Percentiles rank a stretch among this genome's conserved stretches.
These are phyloP conservation scores for Sporopachydermia quercuum DNA, from an alignment of 805 yeast species.

Conservation along the genomic window DNA sequence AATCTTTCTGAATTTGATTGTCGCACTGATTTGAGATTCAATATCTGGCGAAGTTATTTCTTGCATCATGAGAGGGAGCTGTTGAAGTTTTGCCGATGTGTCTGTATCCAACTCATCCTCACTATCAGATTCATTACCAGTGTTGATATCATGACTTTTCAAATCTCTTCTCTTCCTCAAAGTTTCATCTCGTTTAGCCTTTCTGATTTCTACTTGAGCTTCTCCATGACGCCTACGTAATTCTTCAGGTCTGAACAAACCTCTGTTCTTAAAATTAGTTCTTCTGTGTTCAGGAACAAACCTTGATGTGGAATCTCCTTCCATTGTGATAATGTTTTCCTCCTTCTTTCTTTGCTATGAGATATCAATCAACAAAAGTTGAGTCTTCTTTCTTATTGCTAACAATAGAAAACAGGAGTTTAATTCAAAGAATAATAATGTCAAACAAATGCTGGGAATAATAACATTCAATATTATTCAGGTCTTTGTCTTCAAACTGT, in stretches of 20 bases:
- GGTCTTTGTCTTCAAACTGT: no score
- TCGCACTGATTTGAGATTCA: conserved; percentile 74
- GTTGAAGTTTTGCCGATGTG: conserved; percentile 22
- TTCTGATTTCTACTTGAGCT: conserved; percentile 91
- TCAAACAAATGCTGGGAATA: no score
- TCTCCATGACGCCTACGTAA: conserved; percentile 95
- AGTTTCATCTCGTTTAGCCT: conserved; percentile 91
- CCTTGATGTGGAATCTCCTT: conserved; percentile 59
- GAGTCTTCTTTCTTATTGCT: background rate
- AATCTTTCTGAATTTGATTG: conserved; percentile 85
- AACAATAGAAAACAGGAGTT: background rate
- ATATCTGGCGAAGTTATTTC: conserved; percentile 62
- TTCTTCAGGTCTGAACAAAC: conserved; percentile 89
- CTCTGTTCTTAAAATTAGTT: conserved; percentile 88
- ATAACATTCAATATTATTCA: no score
- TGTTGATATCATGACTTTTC: conserved; percentile 21
- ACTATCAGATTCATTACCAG: conserved; percentile 26
- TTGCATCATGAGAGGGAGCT: conserved; percentile 75
- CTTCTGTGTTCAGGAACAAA: conserved; percentile 97
- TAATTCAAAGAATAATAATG: background rate
- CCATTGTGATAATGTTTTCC: conserved; percentile 38
- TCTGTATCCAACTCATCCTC: conserved; percentile 36
- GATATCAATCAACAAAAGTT: no score
- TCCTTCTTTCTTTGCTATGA: no score
- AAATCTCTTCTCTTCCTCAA: conserved; percentile 87